Conservation (phyloP, 2,329 filamentous ascomycete genomes). For the Phialophora verrucosa region DNA sequence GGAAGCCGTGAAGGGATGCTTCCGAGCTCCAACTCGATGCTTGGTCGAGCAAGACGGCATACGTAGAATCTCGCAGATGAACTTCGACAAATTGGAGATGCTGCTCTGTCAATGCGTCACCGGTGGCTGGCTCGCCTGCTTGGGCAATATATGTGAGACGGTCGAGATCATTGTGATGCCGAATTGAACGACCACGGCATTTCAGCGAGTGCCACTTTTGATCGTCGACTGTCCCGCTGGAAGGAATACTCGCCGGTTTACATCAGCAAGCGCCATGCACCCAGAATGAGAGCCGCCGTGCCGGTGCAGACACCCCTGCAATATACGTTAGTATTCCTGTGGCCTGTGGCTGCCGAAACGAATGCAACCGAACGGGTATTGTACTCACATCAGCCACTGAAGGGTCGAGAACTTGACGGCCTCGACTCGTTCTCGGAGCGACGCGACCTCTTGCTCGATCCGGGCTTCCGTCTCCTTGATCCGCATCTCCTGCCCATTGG, state of each 20-base stretch:
- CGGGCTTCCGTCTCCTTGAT: constrained; percentile 98
- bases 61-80: background rate
- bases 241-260: constrained; percentile 41
- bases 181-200: background rate
- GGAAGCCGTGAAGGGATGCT: background rate
- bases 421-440: constrained; percentile 87
- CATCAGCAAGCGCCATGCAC: constrained; percentile 71
- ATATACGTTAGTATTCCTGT: constrained; percentile 40
- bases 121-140: background rate
- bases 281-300: constrained; percentile 68
- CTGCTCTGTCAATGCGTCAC: background rate
- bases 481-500: constrained; percentile 94
- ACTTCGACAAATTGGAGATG: constrained; percentile 57
- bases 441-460: constrained; percentile 96
- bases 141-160: background rate
- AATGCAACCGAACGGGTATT: background rate
- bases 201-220: background rate
- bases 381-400: constrained; percentile 95
- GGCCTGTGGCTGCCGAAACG: background rate
- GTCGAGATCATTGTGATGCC: background rate
- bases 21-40: background rate
- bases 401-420: constrained; percentile 97
- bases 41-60: background rate
- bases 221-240: background rate
- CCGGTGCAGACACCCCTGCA: constrained; percentile 68